phyloP scores from a whole-genome alignment of 2,329 filamentous ascomycete genomes.

The Fusarium devonianum region DNA sequence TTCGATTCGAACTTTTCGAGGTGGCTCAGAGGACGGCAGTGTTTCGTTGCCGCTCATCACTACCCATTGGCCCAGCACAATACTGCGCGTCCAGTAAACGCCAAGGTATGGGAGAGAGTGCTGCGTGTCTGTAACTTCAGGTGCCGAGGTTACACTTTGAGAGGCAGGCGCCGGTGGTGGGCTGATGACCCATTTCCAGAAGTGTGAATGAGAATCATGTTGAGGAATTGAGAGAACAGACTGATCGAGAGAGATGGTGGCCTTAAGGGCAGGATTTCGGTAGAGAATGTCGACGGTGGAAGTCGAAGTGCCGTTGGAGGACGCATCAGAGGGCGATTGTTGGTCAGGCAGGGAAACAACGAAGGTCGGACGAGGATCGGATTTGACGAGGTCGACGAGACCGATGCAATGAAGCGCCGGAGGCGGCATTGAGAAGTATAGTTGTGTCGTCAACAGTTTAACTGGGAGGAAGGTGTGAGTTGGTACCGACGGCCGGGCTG shows the following conservation, averaged over 20 bases:
- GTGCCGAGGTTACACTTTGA: slow-evolving; percentile 5
- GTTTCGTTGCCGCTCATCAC: slow-evolving; percentile 51
- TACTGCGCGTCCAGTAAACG: slow-evolving; percentile 49
- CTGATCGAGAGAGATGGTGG: slow-evolving; percentile 43
- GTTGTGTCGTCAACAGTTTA: slow-evolving; percentile 4
- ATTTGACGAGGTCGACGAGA: slow-evolving; percentile 51
- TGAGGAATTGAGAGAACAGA: slow-evolving; percentile 43
- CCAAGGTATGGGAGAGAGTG: slow-evolving; percentile 45
- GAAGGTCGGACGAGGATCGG: slow-evolving; percentile 53
- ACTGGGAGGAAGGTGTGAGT: not conserved
- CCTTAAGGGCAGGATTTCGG: slow-evolving; percentile 48
- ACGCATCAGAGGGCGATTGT: slow-evolving; percentile 3
- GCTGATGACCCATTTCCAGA: slow-evolving; percentile 51
- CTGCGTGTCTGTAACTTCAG: slow-evolving; percentile 24
- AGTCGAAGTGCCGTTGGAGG: not conserved
- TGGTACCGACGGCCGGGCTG: not conserved
- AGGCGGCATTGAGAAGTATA: slow-evolving; percentile 33
- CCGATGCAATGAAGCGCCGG: slow-evolving; percentile 42
- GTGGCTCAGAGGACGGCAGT: slow-evolving; percentile 43
- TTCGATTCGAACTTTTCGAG: slow-evolving; percentile 44
- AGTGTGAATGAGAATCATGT: slow-evolving; percentile 43
- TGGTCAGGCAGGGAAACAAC: slow-evolving; percentile 42
- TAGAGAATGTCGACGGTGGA: slow-evolving; percentile 43
- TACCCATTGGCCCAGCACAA: slow-evolving; percentile 47
- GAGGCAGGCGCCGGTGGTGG: slow-evolving; percentile 17